phyloP scores from a whole-genome alignment of 371 early-diverging fungal species.

The Sporodiniella umbellata region DNA sequence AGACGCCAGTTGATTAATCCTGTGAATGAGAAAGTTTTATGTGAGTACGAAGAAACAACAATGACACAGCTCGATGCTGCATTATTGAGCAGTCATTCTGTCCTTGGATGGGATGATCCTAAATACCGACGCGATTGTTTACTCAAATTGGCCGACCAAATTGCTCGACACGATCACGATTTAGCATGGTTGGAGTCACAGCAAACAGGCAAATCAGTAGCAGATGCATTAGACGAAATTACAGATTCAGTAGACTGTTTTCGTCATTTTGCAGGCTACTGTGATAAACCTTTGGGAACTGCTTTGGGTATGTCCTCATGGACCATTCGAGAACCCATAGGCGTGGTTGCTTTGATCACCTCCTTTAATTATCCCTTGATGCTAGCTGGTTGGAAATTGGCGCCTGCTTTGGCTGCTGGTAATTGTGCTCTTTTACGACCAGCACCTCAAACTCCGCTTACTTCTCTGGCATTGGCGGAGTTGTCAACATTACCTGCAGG shows the following conservation, averaged over 20 bases:
- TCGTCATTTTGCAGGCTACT: constrained; percentile 74
- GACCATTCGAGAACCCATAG: constrained; percentile 72
- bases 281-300: constrained; percentile 64
- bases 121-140: constrained; percentile 59
- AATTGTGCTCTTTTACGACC: constrained; percentile 40
- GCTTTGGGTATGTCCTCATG: constrained; percentile 33
- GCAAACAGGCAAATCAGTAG: constrained; percentile 79
- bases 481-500: constrained; percentile 45
- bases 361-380: constrained; percentile 82
- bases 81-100: constrained; percentile 7
- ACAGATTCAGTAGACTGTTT: constrained; percentile 67
- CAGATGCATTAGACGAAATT: constrained; percentile 46
- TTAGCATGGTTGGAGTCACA: constrained; percentile 75
- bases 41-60: constrained; percentile 7
- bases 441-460: constrained; percentile 45
- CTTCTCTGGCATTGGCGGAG: constrained; percentile 34
- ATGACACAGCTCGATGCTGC: constrained; percentile 17
- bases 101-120: constrained; percentile 13
- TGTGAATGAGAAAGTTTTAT: not conserved
- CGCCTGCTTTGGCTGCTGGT: constrained; percentile 72
- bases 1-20: constrained; percentile 10
- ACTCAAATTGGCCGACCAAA: constrained; percentile 57
- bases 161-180: constrained; percentile 51
- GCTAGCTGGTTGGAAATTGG: constrained; percentile 78
- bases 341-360: constrained; percentile 73